Conservation (phyloP, 306 rosid species). For the Heteromeles arbutifolia region DNA sequence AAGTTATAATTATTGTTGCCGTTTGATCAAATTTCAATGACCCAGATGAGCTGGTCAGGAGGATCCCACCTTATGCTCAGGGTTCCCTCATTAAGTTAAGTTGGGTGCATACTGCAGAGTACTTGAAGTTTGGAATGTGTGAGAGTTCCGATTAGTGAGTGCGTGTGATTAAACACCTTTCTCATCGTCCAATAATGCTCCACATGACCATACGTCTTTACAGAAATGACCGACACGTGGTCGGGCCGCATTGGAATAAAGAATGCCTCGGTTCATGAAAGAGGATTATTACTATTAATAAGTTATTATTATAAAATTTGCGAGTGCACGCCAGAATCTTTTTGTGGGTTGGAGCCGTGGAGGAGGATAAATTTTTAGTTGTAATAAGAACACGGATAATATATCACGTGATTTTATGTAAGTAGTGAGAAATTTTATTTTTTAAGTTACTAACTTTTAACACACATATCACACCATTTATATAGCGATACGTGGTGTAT, state of each 20-base stretch:
- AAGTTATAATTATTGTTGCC: too few species aligned
- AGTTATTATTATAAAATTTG: slow-evolving; percentile 23
- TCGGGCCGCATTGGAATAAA: slow-evolving; percentile 9
- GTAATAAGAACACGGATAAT: too few species aligned
- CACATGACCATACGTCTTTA: slow-evolving; percentile 63
- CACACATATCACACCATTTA: too few species aligned
- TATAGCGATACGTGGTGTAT: too few species aligned
- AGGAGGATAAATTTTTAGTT: too few species aligned
- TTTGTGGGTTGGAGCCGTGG: slow-evolving; percentile 14
- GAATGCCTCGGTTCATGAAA: slow-evolving; percentile 37
- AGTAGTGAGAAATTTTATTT: too few species aligned
- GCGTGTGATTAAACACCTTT: slow-evolving; percentile 30
- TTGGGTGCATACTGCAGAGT: background rate
- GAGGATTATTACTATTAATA: background rate
- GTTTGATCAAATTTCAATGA: too few species aligned
- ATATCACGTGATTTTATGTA: too few species aligned
- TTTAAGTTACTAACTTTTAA: too few species aligned
- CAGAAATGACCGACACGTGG: slow-evolving; percentile 46
- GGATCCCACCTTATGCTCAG: too few species aligned
- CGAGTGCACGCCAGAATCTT: slow-evolving; percentile 77
- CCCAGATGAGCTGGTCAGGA: too few species aligned
- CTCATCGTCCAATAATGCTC: slow-evolving; percentile 58
- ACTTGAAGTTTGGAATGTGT: background rate
- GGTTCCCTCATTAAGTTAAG: background rate
- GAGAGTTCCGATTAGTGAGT: background rate